Evolutionary conservation across 116 monocot genomes (phyloP).

Genomic region (Dioscorea cayenensis): DNA sequence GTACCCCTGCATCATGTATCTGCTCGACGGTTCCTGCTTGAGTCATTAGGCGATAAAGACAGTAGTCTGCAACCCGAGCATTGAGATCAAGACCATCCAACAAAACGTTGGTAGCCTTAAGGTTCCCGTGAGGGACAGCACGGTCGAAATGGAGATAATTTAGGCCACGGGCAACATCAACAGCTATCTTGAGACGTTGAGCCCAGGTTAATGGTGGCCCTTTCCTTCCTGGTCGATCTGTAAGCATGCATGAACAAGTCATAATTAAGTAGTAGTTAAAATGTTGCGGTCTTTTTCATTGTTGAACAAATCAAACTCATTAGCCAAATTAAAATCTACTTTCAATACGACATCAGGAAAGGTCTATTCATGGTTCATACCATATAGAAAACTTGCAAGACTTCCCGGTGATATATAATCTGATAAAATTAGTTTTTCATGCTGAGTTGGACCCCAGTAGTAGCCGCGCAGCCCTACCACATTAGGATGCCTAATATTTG

Average conservation of each 20-base stretch:
- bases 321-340: too few relatives aligned
- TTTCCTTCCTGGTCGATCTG: slow-evolving; percentile 89
- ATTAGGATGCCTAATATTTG: slow-evolving; percentile 91
- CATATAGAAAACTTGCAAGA: slow-evolving; percentile 88
- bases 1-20: slow-evolving; percentile 59
- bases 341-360: neutral
- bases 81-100: slow-evolving; percentile 90
- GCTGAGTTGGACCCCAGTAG: slow-evolving; percentile 96
- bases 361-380: slow-evolving; percentile 24
- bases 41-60: slow-evolving; percentile 93
- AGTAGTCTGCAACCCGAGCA: slow-evolving; percentile 84
- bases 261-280: neutral
- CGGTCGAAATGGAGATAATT: slow-evolving; percentile 98
- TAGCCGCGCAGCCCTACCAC: slow-evolving; percentile 83
- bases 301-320: too few relatives aligned
- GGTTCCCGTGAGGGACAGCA: slow-evolving; percentile 78
- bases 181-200: slow-evolving; percentile 82
- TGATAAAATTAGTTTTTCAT: slow-evolving; percentile 87
- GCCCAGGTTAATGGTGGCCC: slow-evolving; percentile 84
- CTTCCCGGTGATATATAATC: slow-evolving; percentile 94
- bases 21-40: slow-evolving; percentile 66
- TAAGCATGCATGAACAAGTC: neutral
- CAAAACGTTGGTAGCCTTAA: slow-evolving; percentile 81
- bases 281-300: too few relatives aligned
- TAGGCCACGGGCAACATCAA: slow-evolving; percentile 86